Conservation (phyloP, 129 eudicot genomes). For the Solidago caesia region DNA sequence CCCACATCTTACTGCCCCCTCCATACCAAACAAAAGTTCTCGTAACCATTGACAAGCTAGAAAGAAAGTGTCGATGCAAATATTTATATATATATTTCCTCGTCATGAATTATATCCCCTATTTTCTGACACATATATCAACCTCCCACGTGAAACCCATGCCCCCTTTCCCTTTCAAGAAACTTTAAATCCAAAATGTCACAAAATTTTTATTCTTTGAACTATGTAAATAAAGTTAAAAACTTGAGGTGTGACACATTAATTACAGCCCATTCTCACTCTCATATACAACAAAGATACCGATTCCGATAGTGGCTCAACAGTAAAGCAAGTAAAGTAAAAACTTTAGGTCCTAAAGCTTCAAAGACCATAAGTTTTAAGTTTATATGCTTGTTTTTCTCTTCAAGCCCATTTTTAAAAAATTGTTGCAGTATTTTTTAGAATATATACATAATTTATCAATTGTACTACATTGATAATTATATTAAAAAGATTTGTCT, state of each 20-base stretch:
- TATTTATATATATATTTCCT: slow-evolving; percentile 3
- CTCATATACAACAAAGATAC: too few species aligned
- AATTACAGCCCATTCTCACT: neutral
- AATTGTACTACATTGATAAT: too few species aligned
- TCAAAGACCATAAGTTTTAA: too few species aligned
- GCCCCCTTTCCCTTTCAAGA: slow-evolving; percentile 20
- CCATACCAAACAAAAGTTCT: slow-evolving; percentile 9
- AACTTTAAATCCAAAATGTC: neutral
- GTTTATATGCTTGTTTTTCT: too few species aligned
- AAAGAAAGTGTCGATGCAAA: slow-evolving; percentile 3
- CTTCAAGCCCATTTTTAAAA: too few species aligned
- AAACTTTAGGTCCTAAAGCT: too few species aligned
- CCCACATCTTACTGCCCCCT: neutral
- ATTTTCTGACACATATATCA: slow-evolving; percentile 25
- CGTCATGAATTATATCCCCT: slow-evolving; percentile 7
- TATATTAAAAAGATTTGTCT: too few species aligned
- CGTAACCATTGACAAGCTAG: neutral
- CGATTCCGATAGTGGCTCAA: too few species aligned
- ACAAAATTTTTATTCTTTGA: neutral
- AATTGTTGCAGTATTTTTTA: too few species aligned
- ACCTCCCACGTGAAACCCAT: slow-evolving; percentile 43
- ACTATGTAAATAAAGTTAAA: neutral
- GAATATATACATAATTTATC: too few species aligned
- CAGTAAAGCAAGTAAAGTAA: too few species aligned
- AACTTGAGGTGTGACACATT: neutral